Base-by-base conservation (phyloP, 2,329 filamentous ascomycete genomes). In the Verruconis gallopava region DNA sequence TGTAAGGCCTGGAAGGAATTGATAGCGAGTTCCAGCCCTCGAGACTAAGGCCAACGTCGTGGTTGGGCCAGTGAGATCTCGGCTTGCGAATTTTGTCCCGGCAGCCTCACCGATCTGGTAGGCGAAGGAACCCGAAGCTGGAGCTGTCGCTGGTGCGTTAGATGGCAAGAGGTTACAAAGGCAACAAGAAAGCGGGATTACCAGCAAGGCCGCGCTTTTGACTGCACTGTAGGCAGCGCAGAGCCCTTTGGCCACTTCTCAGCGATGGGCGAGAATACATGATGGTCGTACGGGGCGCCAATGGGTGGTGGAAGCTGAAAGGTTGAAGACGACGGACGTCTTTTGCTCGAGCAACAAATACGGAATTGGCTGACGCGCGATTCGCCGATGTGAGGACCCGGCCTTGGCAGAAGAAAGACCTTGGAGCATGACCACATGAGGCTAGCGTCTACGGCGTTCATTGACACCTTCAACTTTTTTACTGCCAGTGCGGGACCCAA, bases 21-120 rank as follows among this genome's bases (percentile, higher is more conserved):
- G 80, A 66, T 89, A 96, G 64, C 91, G 75, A 50, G 89, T 93
- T 57, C 91, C 91, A 49, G 86, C 91, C 73, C 93, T 94, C 53
- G 88, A 78, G 60, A 98, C 85, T 50, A 98, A 66, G 44, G 88
- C 86, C 51, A 98, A 74, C 58, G 85, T 93, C 48, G 88, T 86
- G 48, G 89, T 93, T 51, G 86, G 84, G 49, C 85, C 85, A 49
- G 83, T 75, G 57, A 85, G 73, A 65, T 96, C 88, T 70, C 89
- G 79, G 68, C 84, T 84, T 59, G 89, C 88, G 55, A 93, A 75
- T 74, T 94, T 95, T 67, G 96, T 71, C 58, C 89, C 89, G 62
- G 79, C 76, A 63, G 83, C 76, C 65, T 93, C 83, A 59, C 82
- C 75, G 48, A 82, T 77, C 68, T 95, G 81, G 70, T 93, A 98